phyloP scores from a whole-genome alignment of 257 asterid species.

The Penstemon barbatus region DNA sequence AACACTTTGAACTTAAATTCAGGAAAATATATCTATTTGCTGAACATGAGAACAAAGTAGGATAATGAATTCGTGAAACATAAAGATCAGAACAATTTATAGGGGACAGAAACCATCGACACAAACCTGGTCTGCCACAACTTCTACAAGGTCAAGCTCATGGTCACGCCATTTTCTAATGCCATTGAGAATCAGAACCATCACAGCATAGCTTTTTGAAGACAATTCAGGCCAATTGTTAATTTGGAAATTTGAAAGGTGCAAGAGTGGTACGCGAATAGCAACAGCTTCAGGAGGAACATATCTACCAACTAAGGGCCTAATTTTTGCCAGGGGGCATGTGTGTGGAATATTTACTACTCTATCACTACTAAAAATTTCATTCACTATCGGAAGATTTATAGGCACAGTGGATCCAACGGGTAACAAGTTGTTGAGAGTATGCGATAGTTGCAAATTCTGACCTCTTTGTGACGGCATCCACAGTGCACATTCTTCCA shows the following conservation, averaged over 20 bases:
- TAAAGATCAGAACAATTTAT: background rate
- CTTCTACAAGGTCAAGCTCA: constrained; percentile 78
- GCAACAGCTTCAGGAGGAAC: constrained; percentile 63
- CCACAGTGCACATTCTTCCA: constrained; percentile 83
- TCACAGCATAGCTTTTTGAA: constrained; percentile 61
- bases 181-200: constrained; percentile 71
- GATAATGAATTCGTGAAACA: background rate
- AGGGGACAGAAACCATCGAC: constrained; percentile 6
- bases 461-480: constrained; percentile 70
- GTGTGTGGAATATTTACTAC: constrained; percentile 61
- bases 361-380: constrained; percentile 53
- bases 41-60: background rate
- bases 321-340: constrained; percentile 58
- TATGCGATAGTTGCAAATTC: constrained; percentile 60
- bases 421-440: constrained; percentile 55
- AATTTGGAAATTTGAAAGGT: constrained; percentile 62
- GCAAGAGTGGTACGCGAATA: constrained; percentile 72
- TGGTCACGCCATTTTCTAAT: constrained; percentile 72
- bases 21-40: background rate
- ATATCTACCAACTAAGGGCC: constrained; percentile 47
- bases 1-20: background rate
- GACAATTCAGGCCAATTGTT: constrained; percentile 62
- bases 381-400: constrained; percentile 52
- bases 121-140: constrained; percentile 76
- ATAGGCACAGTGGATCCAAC: constrained; percentile 60